Evolutionary conservation across 331 rosid species (phyloP), one percentile per base, ranked within the genome.

Genomic region (Saraca asoca): DNA sequence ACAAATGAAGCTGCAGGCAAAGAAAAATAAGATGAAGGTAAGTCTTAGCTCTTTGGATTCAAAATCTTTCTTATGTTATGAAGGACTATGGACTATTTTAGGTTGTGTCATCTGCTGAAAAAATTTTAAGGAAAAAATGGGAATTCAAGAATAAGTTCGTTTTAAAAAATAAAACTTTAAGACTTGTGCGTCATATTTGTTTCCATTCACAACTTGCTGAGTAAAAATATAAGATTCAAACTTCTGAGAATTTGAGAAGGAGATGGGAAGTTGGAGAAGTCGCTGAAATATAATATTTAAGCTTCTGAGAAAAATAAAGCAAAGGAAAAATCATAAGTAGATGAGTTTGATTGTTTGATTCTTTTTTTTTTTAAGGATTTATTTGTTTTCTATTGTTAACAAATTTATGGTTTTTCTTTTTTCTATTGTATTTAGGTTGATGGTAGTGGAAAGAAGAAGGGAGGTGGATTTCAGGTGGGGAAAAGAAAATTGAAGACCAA

Each of bases 401-500:
- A 24, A 24, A 43, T 60, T 35, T 6, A 66, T 57, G 0, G 44
- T 71, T 52, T 39, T 44, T 38, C 56, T 33, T 42, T 59, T 14
- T 12, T 62, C 17, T 52, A 53, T 13, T 55, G 43, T 73, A 33
- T 64, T 10, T 58, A 92, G 96, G 95, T 92, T 69, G 96, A 85
- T 83, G 80, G 95, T 6, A 51, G 20, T 60, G 85, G 76, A 92
- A 80, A 81, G 58, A 85, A 85, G 89, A 87, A 86, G 72, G 80
- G 85, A 39, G 41, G 82, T 74, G 95, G 96, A 63, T 93, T 90
- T 85, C 89, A 84, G 63, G 89, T 90, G 19, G 95, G 95, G 67
- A 93, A 85, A 85, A 87, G 75, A 73, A 89, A 90, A 70, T 18
- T 93, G 78, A 93, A 87, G 91, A 87, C 95, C 61, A 89, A 82